Base-by-base conservation (phyloP, 306 rosid genomes). In the Lablab purpureus region DNA sequence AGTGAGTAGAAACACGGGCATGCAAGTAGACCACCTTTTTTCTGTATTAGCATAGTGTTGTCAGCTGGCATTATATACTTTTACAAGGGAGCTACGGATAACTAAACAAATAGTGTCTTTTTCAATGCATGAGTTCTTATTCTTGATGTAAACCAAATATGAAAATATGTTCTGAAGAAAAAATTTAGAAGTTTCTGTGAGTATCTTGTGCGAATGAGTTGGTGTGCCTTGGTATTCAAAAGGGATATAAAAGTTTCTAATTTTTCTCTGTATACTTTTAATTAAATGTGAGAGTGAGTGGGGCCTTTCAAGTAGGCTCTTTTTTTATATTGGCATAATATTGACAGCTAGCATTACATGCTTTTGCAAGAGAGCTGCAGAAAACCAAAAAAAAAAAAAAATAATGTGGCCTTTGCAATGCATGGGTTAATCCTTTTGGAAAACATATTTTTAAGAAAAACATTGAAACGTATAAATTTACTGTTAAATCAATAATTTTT, bases 321-420 rank as follows among this genome's bases (percentile, higher is more conserved):
- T 41, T 6, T 23, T 19, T 7, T 37, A 37, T 10, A 56, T 56
- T n/a, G 11, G 32, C 27, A 55, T 55, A 22, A 3, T 56, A 14
- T 22, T 56, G 63, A 22, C 17, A 10, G 15, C 32, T 56, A 22
- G 63, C 34, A 22, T 56, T 56, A 11, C 27, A 23, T 56, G 30
- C 63, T 56, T 55, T 56, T 56, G 23, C 63, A 22, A 56, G 10
- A n/a, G 32, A 21, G 34, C 17, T 22, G 4, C 34, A 4, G 15
- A 22, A 22, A 11, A 56, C 7, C 11, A 37, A 56, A 22, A 17
- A 5, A 23, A 56, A 4, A 37, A 56, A 22, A 17, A 5, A 23
- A 56, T 23, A 22, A n/a, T 56, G 32, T 56, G 63, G 32, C 63
- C 63, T 56, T 55, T 23, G 63, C 63, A 56, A 22, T 56, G 2